A percentile compares a stretch with the other conserved stretches of the same genome.
phyloP scores from a whole-genome alignment of 805 yeast species.

The Candida xiaguanensis region DNA sequence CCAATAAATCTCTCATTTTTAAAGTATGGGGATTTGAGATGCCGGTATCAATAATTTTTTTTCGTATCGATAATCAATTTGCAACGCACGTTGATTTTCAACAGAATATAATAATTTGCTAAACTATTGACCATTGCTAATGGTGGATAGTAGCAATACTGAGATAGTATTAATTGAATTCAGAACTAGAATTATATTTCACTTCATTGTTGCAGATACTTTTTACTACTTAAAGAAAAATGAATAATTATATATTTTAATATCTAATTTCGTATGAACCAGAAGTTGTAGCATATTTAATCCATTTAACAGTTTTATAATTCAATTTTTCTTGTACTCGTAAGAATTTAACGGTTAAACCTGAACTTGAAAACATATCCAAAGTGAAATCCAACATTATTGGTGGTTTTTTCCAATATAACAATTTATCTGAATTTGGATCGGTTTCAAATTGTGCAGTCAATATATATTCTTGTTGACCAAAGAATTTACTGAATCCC shows the following conservation, averaged over 20 bases:
- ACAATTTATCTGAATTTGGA: conserved; percentile 10
- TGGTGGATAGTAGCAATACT: too few species aligned
- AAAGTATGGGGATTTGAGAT: conserved; percentile 2
- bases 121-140: too few species aligned
- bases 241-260: too few species aligned
- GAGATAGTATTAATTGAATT: too few species aligned
- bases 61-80: background rate
- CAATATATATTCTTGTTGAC: conserved; percentile 60
- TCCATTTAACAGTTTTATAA: conserved; percentile 83
- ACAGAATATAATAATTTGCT: too few species aligned
- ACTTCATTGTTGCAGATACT: too few species aligned
- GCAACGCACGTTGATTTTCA: conserved; percentile 3
- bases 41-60: background rate
- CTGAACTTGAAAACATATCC: conserved; percentile 74
- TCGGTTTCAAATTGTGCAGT: conserved; percentile 50
- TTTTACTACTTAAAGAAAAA: too few species aligned
- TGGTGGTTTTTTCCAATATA: conserved; percentile 69
- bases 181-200: too few species aligned
- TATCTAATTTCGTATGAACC: conserved; percentile 82
- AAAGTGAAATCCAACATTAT: conserved; percentile 65
- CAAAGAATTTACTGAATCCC: conserved; percentile 66
- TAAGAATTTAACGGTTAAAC: conserved; percentile 68
- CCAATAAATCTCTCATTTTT: conserved; percentile 77
- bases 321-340: conserved; percentile 57
- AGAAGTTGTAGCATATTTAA: conserved; percentile 68